A percentile compares a stretch with the other conserved stretches of the same genome.
phyloP scores from a whole-genome alignment of 345 rosid species.

The Raphanus sativus region DNA sequence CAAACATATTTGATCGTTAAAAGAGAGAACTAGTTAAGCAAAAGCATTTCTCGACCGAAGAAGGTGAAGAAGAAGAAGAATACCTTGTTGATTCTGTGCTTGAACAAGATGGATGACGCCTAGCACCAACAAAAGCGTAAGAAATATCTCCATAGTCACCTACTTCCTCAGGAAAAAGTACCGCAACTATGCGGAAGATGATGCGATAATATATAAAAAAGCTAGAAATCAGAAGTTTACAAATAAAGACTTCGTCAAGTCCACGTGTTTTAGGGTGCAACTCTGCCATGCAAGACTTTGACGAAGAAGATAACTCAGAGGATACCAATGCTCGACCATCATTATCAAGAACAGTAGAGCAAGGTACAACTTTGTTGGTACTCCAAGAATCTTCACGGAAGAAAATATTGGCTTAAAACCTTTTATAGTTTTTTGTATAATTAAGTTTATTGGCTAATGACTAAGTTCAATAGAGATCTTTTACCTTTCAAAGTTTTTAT shows the following conservation, averaged over 20 bases:
- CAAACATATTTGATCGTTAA: no score
- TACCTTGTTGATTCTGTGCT: conserved; percentile 44
- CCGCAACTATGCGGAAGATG: not conserved
- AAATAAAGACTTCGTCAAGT: not conserved
- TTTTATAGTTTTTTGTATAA: no score
- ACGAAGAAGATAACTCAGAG: not conserved
- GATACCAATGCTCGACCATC: not conserved
- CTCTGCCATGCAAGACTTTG: not conserved
- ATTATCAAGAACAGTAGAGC: not conserved
- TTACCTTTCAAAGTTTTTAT: no score
- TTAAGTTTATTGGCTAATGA: no score
- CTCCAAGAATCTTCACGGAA: not conserved
- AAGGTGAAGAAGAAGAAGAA: no score
- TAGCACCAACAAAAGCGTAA: not conserved
- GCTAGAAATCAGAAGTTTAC: no score
- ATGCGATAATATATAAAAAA: not conserved
- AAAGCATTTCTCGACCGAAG: no score
- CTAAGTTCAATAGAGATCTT: no score
- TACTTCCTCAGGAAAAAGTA: not conserved
- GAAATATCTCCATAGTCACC: not conserved
- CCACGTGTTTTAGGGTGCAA: not conserved
- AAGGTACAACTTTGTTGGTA: not conserved
- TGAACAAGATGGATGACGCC: not conserved
- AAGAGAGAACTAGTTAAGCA: no score
- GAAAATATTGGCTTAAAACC: no score